These are phyloP conservation scores for Talaromyces borbonicus DNA, from an alignment of 495 filamentous ascomycete species.

Conservation along the genomic window DNA sequence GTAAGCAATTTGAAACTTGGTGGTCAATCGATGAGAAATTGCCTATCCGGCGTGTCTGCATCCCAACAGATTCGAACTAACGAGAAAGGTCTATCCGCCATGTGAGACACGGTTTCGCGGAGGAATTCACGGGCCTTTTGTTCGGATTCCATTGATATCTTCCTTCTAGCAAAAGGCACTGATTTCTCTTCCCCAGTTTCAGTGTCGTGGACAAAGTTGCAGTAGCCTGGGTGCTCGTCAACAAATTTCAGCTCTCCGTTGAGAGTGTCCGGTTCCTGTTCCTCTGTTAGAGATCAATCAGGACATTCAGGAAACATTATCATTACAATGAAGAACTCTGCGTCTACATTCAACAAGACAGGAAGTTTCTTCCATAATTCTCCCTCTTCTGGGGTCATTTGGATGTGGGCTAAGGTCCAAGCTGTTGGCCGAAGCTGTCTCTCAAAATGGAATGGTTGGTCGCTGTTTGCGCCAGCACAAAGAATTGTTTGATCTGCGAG, in stretches of 20 bases:
- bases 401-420: constrained; percentile 44
- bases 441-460: constrained; percentile 35
- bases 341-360: constrained; percentile 41
- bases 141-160: constrained; percentile 40
- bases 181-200: constrained; percentile 19
- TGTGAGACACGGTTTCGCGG: constrained; percentile 40
- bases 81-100: constrained; percentile 33
- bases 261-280: constrained; percentile 37
- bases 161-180: constrained; percentile 36
- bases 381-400: constrained; percentile 35
- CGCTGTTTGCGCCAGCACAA: constrained; percentile 37
- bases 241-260: constrained; percentile 44
- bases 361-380: constrained; percentile 33
- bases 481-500: constrained; percentile 33
- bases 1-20: constrained; percentile 33
- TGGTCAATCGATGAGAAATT: constrained; percentile 38
- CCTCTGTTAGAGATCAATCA: too few relatives aligned
- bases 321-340: constrained; percentile 43
- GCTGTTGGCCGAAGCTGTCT: constrained; percentile 41
- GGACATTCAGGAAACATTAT: too few relatives aligned
- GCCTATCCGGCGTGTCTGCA: constrained; percentile 42
- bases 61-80: constrained; percentile 47
- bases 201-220: constrained; percentile 24
- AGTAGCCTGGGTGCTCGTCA: constrained; percentile 48
- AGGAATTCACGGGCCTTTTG: constrained; percentile 32